Evolutionary conservation across 1,284 basidiomycete genomes (phyloP), one percentile per base, ranked within the genome.

Genomic region (Sporisorium reilianum): DNA sequence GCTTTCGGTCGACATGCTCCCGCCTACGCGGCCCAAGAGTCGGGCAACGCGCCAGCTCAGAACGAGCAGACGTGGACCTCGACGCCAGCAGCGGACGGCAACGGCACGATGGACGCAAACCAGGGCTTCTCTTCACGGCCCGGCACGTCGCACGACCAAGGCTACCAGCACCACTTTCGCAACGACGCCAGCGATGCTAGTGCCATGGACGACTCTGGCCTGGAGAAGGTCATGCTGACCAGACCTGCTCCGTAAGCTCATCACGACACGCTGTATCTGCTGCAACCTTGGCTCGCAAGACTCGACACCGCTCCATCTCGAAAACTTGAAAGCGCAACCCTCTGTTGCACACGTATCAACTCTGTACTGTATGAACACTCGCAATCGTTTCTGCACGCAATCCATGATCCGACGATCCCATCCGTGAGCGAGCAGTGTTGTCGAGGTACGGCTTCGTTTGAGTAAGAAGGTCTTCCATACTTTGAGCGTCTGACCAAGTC

Each of bases 181-280:
- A 26, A 46, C 28, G 67, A 57, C 6, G 30, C 36, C 9, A 44
- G 48, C 8, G 53, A 64, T n/a, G 66, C 52, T 6, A 32, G 25
- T 14, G 40, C 53, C 5, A 22, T 56, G 9, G 51, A 55, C 7
- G 54, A 59, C 9, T 40, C 52, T 14, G 66, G 63, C 6, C 20
- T 74, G 26, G 72, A 75, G 38, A 66, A 40, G 46, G 72, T 75
- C 8, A 56, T 75, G 64, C 49, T 75, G 46, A 75, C 72, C 2
- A 44, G 66, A n/a, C 71, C 71, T 14, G 34, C 50, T 5, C 18
- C 53, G 6, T 69, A 41, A 63, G 16, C 2, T 25, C 45, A 20
- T 12, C 36, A 38, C 16, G 54, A 36, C n/a, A n/a, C n/a, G n/a
- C 22, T 11, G 8, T 5, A 18, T 5, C 30, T 25, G 22, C 16